A percentile compares a stretch with the other conserved stretches of the same genome.
Evolutionary conservation across 176 grass and related monocot species (phyloP).

Genomic region (Ensete ventricosum): DNA sequence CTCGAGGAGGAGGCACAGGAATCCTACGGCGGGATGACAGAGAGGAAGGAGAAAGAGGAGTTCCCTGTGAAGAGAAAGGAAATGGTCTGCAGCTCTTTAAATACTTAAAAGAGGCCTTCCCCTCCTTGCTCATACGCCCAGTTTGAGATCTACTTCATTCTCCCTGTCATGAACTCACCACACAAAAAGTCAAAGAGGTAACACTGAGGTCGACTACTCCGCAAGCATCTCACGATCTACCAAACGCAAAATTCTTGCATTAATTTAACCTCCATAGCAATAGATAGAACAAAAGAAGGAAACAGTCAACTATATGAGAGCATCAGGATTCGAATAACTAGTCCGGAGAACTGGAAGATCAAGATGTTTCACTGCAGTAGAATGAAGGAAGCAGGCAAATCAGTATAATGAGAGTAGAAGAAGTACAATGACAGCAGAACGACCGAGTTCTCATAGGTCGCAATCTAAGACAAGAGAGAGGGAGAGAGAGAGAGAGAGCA

Average conservation of each 20-base stretch:
- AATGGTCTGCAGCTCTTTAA: not conserved
- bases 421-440: too few species aligned
- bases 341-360: too few species aligned
- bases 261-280: not conserved
- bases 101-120: not conserved
- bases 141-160: too few species aligned
- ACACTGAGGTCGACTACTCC: not conserved
- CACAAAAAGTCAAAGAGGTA: not conserved
- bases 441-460: too few species aligned
- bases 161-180: not conserved
- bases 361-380: too few species aligned
- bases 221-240: not conserved
- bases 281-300: not conserved
- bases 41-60: not conserved
- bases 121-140: not conserved
- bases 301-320: not conserved
- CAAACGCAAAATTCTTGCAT: not conserved
- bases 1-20: not conserved
- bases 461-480: too few species aligned
- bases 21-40: not conserved
- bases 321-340: too few species aligned
- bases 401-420: too few species aligned
- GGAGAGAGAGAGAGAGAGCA: too few species aligned
- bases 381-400: too few species aligned
- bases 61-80: not conserved